Evolutionary conservation across 352 stramenopile species (phyloP).

Genomic region (Phytophthora sojae): DNA sequence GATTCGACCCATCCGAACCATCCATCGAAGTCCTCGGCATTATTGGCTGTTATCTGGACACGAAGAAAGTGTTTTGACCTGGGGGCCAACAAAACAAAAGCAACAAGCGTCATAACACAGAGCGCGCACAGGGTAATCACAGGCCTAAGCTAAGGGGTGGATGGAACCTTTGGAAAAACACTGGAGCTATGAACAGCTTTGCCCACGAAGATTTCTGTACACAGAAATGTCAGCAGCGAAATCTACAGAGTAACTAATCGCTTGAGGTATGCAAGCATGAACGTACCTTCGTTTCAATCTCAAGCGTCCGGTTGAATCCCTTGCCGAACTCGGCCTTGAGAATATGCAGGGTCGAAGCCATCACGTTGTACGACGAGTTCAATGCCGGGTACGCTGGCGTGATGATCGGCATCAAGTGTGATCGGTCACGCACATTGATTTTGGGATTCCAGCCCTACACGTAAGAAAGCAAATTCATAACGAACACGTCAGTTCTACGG

Average conservation of each 20-base stretch:
- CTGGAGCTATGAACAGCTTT: slow-evolving; percentile 75
- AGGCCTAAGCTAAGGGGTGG: too few species aligned
- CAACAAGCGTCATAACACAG: slow-evolving; percentile 19
- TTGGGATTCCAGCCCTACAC: slow-evolving; percentile 91
- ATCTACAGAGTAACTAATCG: not conserved
- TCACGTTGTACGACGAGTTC: slow-evolving; percentile 99
- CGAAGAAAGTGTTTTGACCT: slow-evolving; percentile 87
- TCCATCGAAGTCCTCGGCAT: slow-evolving; percentile 60
- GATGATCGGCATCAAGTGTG: slow-evolving; percentile 99
- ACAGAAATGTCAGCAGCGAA: slow-evolving; percentile 12
- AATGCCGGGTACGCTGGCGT: slow-evolving; percentile 98
- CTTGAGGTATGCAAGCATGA: not conserved
- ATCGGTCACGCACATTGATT: slow-evolving; percentile 81
- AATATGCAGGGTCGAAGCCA: slow-evolving; percentile 89
- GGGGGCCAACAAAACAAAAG: slow-evolving; percentile 3
- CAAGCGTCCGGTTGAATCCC: slow-evolving; percentile 62
- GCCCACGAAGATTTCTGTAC: slow-evolving; percentile 78
- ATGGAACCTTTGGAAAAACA: slow-evolving; percentile 88
- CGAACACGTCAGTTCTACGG: too few species aligned
- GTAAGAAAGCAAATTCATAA: slow-evolving; percentile 17
- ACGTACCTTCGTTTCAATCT: slow-evolving; percentile 90
- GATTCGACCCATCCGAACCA: slow-evolving; percentile 93
- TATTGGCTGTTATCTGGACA: slow-evolving; percentile 72
- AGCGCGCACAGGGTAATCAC: not conserved
- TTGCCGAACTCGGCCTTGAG: slow-evolving; percentile 92